A percentile compares a stretch with the other conserved stretches of the same genome.
Evolutionary conservation across 768 basidiomycete species (phyloP).

Genomic region (Exsudoporus frostii): DNA sequence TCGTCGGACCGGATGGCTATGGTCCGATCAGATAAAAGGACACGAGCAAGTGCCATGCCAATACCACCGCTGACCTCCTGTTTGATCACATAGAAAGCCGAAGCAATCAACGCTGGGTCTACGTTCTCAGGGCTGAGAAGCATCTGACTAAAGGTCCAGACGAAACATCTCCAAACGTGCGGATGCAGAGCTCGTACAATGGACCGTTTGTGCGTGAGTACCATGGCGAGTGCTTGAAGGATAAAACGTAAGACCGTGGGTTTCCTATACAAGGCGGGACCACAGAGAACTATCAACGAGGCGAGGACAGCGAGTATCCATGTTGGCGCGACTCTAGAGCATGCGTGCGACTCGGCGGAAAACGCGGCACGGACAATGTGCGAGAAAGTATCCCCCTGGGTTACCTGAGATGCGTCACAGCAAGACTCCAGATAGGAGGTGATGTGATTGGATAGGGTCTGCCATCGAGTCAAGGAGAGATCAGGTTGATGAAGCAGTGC

Average conservation of each 20-base stretch:
- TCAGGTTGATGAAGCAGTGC: conserved; percentile 32
- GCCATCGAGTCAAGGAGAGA: conserved; percentile 27
- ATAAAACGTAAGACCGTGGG: conserved; percentile 37
- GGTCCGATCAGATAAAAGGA: conserved; percentile 32
- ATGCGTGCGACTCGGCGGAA: conserved; percentile 16
- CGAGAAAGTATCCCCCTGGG: conserved; percentile 17
- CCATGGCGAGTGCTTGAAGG: conserved; percentile 32
- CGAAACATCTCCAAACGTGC: conserved; percentile 50
- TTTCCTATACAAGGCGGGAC: conserved; percentile 41
- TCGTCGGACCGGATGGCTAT: conserved; percentile 2
- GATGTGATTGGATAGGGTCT: conserved; percentile 26
- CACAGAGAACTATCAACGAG: conserved; percentile 47
- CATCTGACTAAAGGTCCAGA: conserved; percentile 54
- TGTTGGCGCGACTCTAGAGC: conserved; percentile 30
- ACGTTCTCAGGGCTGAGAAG: conserved; percentile 18
- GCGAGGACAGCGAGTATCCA: conserved; percentile 47
- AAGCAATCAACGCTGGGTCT: conserved; percentile 30
- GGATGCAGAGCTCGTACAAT: conserved; percentile 38
- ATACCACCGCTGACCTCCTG: conserved; percentile 48
- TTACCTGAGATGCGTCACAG: conserved; percentile 5
- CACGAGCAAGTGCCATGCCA: conserved; percentile 38
- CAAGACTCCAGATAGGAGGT: conserved; percentile 23
- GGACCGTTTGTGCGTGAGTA: conserved; percentile 34
- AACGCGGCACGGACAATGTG: conserved; percentile 29
- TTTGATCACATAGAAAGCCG: conserved; percentile 41